phyloP scores from a whole-genome alignment of 2,329 filamentous ascomycete species.

The Alternaria ventricosa region DNA sequence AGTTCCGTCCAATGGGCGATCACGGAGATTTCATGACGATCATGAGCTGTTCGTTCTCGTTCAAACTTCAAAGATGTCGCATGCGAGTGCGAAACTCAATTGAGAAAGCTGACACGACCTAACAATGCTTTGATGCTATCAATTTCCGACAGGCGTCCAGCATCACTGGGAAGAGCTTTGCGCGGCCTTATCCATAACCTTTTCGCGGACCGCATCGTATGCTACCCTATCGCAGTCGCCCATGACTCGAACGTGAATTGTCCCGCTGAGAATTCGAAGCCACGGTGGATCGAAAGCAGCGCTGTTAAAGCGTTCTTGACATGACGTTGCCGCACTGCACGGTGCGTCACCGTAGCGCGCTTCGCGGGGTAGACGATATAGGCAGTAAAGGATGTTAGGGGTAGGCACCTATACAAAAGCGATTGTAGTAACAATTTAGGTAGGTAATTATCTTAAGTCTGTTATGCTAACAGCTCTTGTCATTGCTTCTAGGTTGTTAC shows the following conservation, averaged over 20 bases:
- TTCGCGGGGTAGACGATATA: no score
- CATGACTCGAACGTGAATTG: neutral
- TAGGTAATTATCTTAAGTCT: no score
- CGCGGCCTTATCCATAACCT: neutral
- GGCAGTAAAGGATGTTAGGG: no score
- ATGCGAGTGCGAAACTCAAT: conserved; percentile 6
- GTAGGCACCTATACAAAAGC: no score
- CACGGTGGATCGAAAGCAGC: neutral
- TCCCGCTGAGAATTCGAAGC: neutral
- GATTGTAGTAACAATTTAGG: no score
- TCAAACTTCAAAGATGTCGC: conserved; percentile 9
- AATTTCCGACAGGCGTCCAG: conserved; percentile 12
- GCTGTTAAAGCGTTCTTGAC: neutral
- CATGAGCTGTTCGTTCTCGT: conserved; percentile 11
- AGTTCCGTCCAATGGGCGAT: conserved; percentile 17
- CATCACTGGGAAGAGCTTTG: neutral
- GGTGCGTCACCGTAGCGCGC: no score
- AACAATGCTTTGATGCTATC: conserved; percentile 4
- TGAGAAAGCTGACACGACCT: neutral
- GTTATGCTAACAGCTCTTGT: no score
- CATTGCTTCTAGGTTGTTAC: no score
- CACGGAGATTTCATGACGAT: conserved; percentile 22
- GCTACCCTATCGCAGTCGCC: neutral
- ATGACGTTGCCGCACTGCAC: neutral
- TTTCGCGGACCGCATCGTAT: neutral